A percentile compares a stretch with the other conserved stretches of the same genome.
Conservation (phyloP, 2,329 filamentous ascomycete species). For the Sarocladium kiliense region DNA sequence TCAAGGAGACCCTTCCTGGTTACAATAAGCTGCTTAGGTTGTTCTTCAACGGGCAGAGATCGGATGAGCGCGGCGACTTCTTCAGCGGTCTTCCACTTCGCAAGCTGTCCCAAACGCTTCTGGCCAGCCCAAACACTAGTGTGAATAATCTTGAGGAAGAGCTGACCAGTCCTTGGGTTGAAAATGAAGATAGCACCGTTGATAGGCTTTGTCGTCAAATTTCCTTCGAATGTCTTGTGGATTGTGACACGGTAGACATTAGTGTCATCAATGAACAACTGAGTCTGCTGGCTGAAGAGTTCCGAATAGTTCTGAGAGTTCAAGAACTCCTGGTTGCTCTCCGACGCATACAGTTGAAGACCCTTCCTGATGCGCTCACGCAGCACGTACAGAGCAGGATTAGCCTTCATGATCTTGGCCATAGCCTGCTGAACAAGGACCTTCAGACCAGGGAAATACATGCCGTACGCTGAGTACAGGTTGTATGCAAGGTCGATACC, state of each 20-base stretch:
- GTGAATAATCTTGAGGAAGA: slow-evolving; percentile 99
- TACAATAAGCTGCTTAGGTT: slow-evolving; percentile 97
- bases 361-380: slow-evolving; percentile 98
- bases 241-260: slow-evolving; percentile 99
- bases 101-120: slow-evolving; percentile 95
- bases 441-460: slow-evolving; percentile 98
- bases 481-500: slow-evolving; percentile 98
- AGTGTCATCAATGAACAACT: slow-evolving; percentile 98
- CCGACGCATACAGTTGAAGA: slow-evolving; percentile 93
- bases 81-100: slow-evolving; percentile 99
- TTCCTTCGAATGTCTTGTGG: slow-evolving; percentile 99
- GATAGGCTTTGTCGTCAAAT: slow-evolving; percentile 98
- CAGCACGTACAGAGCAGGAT: slow-evolving; percentile 91
- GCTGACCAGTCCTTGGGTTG: slow-evolving; percentile 94
- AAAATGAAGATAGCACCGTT: slow-evolving; percentile 99
- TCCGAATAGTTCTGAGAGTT: slow-evolving; percentile 99
- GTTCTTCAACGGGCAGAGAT: slow-evolving; percentile 93
- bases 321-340: slow-evolving; percentile 98
- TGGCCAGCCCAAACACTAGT: slow-evolving; percentile 99
- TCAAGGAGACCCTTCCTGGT: slow-evolving; percentile 95
- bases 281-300: slow-evolving; percentile 97
- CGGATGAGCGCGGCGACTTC: slow-evolving; percentile 97
- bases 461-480: slow-evolving; percentile 93
- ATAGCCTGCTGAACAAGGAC: slow-evolving; percentile 94
- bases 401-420: slow-evolving; percentile 99